Percentiles rank a stretch among this genome's conserved stretches.
phyloP scores from a whole-genome alignment of 1,139 yeast species.

The Kodamaea anthophila region DNA sequence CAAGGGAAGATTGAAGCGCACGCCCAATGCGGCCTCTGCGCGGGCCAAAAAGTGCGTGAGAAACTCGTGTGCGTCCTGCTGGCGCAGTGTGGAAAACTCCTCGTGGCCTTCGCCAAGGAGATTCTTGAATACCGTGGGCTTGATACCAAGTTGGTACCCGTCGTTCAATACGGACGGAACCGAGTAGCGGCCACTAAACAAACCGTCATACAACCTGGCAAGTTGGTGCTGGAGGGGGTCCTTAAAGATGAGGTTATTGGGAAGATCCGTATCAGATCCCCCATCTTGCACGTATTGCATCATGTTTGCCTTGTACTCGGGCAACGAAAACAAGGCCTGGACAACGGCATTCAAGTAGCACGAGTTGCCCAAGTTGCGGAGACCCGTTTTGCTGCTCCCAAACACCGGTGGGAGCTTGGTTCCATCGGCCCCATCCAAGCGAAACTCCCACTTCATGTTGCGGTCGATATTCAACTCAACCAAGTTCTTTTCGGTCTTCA shows the following conservation, averaged over 20 bases:
- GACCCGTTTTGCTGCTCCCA: slow-evolving; percentile 71
- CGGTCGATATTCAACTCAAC: slow-evolving; percentile 90
- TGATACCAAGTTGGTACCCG: slow-evolving; percentile 67
- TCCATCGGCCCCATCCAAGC: slow-evolving; percentile 70
- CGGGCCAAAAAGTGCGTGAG: slow-evolving; percentile 61
- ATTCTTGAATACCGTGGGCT: slow-evolving; percentile 69
- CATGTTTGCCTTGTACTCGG: slow-evolving; percentile 35
- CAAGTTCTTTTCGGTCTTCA: slow-evolving; percentile 76
- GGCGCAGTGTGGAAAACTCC: slow-evolving; percentile 82
- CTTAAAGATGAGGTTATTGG: no score
- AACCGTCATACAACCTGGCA: slow-evolving; percentile 73
- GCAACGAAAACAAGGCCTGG: slow-evolving; percentile 51
- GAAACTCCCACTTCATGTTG: slow-evolving; percentile 89
- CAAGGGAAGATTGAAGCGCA: slow-evolving; percentile 44
- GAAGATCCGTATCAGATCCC: slow-evolving; percentile 29
- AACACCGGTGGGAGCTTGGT: slow-evolving; percentile 56
- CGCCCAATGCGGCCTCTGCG: slow-evolving; percentile 49
- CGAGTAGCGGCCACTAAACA: slow-evolving; percentile 69
- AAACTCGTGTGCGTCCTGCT: slow-evolving; percentile 94
- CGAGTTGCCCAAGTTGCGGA: slow-evolving; percentile 86
- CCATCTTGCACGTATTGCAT: slow-evolving; percentile 19
- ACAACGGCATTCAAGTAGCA: slow-evolving; percentile 83
- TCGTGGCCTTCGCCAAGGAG: slow-evolving; percentile 71
- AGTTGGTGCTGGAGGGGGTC: slow-evolving; percentile 70
- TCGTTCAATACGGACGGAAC: slow-evolving; percentile 41